Base-by-base conservation (phyloP, 331 rosid species). In the Prunus yedoensis region DNA sequence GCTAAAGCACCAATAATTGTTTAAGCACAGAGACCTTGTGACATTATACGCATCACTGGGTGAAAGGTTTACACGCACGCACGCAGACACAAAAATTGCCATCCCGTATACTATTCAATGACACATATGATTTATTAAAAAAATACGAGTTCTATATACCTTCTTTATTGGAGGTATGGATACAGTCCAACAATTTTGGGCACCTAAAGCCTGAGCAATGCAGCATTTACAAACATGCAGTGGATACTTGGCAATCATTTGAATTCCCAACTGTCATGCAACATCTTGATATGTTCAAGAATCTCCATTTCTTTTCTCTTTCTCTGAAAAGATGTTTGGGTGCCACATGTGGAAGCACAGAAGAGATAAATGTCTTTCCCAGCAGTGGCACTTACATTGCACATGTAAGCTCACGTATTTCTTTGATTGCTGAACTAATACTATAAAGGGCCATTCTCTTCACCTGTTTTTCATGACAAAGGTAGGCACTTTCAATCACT, bases 401-500 rank as follows among this genome's bases (percentile, higher is more conserved):
- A 83, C 92, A 77, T 23, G 97, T 95, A 62, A 92, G 96, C 86
- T 91, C 93, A 49, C 88, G 89, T 28, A 89, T 86, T 86, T 88
- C 93, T 84, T 91, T 86, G 67, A 95, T 86, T 51, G 98, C 99
- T 56, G 87, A 76, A 76, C 84, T 85, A 69, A 95, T 85, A 80
- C 91, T 84, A 45, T 85, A 54, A 62, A 95, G 88, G 41, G 97
- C 94, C 87, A 87, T 89, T 88, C 85, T 92, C 90, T 84, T 89
- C 87, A 91, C 93, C 99, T 95, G 89, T 47, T 82, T 78, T 73
- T 77, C 81, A 82, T 7, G 78, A 81, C 73, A 68, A 77, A 60
- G 70, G 20, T 27, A 52, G 14, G 14, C 18, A 50, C 56, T 5
- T 17, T 52, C 35, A 82, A 49, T 72, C 72, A 68, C 21, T 74